Evolutionary conservation across 805 yeast species (phyloP).

Genomic region (Wickerhamiella qilinensis): DNA sequence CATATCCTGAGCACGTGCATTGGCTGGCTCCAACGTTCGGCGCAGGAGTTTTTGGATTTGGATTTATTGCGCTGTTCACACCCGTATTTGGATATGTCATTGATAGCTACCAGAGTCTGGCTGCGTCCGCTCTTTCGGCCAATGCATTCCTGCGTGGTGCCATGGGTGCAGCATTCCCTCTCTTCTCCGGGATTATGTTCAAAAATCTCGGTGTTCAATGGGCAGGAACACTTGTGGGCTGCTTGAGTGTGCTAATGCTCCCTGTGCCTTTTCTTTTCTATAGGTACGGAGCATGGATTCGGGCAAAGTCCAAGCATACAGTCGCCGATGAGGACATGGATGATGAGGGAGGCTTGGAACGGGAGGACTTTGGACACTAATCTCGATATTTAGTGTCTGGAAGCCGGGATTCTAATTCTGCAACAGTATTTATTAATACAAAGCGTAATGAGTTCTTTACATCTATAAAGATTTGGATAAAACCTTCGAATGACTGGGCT

Average conservation of each 20-base stretch:
- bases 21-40: conserved; percentile 71
- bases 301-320: conserved; percentile 45
- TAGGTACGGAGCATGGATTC: conserved; percentile 39
- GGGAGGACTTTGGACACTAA: too few relatives aligned
- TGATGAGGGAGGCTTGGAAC: too few relatives aligned
- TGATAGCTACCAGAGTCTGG: conserved; percentile 51
- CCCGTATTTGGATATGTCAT: conserved; percentile 57
- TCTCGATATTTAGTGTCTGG: too few relatives aligned
- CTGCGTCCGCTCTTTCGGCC: conserved; percentile 68
- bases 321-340: conserved; percentile 14
- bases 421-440: too few relatives aligned
- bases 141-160: conserved; percentile 54
- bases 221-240: conserved; percentile 63
- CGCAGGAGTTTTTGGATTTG: conserved; percentile 50
- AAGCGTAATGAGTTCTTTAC: too few relatives aligned
- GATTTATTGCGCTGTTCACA: conserved; percentile 50
- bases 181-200: conserved; percentile 61
- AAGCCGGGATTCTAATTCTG: too few relatives aligned
- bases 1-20: conserved; percentile 49
- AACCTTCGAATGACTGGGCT: too few relatives aligned
- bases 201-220: conserved; percentile 51
- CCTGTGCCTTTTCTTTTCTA: conserved; percentile 58
- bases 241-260: conserved; percentile 37
- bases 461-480: too few relatives aligned
- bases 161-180: conserved; percentile 56